Evolutionary conservation across 2,329 filamentous ascomycete species (phyloP), one percentile per base, ranked within the genome.

Genomic region (Pleoardoris graminearum): DNA sequence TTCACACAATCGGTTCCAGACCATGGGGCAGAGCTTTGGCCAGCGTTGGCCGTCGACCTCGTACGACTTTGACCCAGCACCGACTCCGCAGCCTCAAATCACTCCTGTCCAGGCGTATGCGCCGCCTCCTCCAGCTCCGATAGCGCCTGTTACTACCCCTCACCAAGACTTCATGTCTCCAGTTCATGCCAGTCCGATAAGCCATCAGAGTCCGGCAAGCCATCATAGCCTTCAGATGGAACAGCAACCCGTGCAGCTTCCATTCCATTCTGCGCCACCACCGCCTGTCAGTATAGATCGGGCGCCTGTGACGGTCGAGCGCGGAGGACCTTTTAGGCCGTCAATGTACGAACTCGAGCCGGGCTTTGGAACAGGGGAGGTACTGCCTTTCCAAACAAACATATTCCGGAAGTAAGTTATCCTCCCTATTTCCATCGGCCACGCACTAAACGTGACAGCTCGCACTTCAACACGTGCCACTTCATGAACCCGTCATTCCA

Each of bases 401-500:
- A 79, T 79, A 54, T 80, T 80, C 63, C 74, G 75, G 55, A 79
- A 78, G 76, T 78, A 64, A 65, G 76, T 47, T 41, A 16, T 37
- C 16, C 22, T 22, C 10, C 1, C 22, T 14, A 33, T 32, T 17
- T 48, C 19, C 27, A 8, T 14, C 3, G 33, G 12, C 3, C 35
- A n/a, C 39, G 5, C 36, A 25, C 61, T 71, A 45, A 72, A 42
- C 2, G 7, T 7, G 7, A 29, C 38, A 80, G 78, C 61, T 81
- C 78, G 4, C 77, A 78, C 57, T 80, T 74, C 72, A 80, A 80
- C 51, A 77, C 77, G 17, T 77, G 78, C 4, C 79, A 82, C 64
- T 82, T 77, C 63, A 63, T 76, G 53, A 81, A 80, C 57, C 75
- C 77, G 17, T 77, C 80, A 27, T 82, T 82, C 59, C 77, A 81